A percentile compares a stretch with the other conserved stretches of the same genome.
Evolutionary conservation across 2,329 filamentous ascomycete species (phyloP).

Genomic region (Botryotinia narcissicola): DNA sequence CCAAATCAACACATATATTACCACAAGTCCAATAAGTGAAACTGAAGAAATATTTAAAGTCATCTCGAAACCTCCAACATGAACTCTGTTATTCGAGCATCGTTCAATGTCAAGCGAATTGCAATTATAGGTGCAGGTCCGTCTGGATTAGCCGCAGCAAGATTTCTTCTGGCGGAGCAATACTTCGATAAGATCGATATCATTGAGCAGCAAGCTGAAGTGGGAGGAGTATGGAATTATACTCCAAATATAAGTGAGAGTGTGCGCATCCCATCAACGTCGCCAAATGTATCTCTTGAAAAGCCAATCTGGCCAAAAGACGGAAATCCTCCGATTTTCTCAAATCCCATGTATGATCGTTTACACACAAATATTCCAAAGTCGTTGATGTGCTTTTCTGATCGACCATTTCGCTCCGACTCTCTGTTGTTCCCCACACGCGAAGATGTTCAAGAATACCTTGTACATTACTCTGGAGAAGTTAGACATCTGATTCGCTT

Average conservation of each 20-base stretch:
- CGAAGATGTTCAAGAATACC: slow-evolving; percentile 67
- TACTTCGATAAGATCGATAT: slow-evolving; percentile 68
- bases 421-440: slow-evolving; percentile 73
- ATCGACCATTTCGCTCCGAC: slow-evolving; percentile 61
- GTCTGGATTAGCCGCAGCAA: slow-evolving; percentile 73
- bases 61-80: slow-evolving; percentile 22
- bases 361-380: slow-evolving; percentile 87
- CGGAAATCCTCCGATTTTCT: slow-evolving; percentile 53
- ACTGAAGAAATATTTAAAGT: background rate
- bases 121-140: slow-evolving; percentile 84
- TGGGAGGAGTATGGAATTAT: slow-evolving; percentile 89
- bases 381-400: slow-evolving; percentile 75
- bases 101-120: slow-evolving; percentile 53
- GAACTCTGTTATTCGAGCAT: slow-evolving; percentile 28
- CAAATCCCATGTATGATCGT: slow-evolving; percentile 79
- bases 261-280: slow-evolving; percentile 65
- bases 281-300: slow-evolving; percentile 60
- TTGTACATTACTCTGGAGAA: slow-evolving; percentile 64
- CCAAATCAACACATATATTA: background rate
- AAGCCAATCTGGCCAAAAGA: slow-evolving; percentile 53
- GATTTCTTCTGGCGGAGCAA: slow-evolving; percentile 73
- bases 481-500: slow-evolving; percentile 67
- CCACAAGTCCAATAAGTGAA: background rate
- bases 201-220: slow-evolving; percentile 75
- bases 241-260: slow-evolving; percentile 46